These are phyloP conservation scores for Boeremia exigua DNA, from an alignment of 2,329 filamentous ascomycete species.

Conservation along the genomic window DNA sequence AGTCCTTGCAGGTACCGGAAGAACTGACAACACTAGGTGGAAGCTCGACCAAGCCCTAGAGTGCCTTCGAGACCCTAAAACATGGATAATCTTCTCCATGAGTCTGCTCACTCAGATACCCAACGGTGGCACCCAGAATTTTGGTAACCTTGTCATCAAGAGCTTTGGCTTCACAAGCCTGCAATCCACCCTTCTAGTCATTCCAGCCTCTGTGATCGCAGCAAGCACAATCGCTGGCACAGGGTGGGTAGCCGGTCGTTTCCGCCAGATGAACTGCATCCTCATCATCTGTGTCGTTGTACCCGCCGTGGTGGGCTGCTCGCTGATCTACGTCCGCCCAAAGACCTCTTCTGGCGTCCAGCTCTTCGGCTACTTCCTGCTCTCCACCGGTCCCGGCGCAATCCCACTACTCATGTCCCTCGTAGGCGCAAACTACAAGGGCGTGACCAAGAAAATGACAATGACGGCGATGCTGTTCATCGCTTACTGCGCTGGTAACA, in stretches of 20 bases:
- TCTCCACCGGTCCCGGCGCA: constrained; percentile 3
- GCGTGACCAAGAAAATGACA: constrained; percentile 10
- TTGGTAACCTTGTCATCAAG: constrained; percentile 6
- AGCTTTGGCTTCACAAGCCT: constrained; percentile 13
- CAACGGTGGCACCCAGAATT: constrained; percentile 9
- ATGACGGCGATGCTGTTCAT: constrained; percentile 7
- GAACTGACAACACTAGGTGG: constrained; percentile 23
- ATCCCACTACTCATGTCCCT: constrained; percentile 7
- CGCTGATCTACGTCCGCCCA: constrained; percentile 5
- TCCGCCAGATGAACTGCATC: constrained; percentile 7
- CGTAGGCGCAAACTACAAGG: constrained; percentile 9
- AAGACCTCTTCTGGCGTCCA: constrained; percentile 3
- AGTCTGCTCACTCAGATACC: constrained; percentile 6
- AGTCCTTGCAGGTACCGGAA: constrained; percentile 27
- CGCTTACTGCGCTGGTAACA: constrained; percentile 7
- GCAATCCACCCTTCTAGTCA: constrained; percentile 6
- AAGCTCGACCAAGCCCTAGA: constrained; percentile 12
- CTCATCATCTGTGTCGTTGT: constrained; percentile 6
- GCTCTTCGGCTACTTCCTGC: constrained; percentile 7
- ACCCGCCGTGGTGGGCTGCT: constrained; percentile 6
- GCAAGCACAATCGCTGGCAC: constrained; percentile 7
- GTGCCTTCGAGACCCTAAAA: constrained; percentile 7
- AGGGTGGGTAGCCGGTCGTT: constrained; percentile 2
- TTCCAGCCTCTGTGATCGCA: constrained; percentile 10
- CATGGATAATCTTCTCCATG: constrained; percentile 12